These are phyloP conservation scores for Adenanthera pavonina DNA, from an alignment of 306 rosid species.

Conservation along the genomic window DNA sequence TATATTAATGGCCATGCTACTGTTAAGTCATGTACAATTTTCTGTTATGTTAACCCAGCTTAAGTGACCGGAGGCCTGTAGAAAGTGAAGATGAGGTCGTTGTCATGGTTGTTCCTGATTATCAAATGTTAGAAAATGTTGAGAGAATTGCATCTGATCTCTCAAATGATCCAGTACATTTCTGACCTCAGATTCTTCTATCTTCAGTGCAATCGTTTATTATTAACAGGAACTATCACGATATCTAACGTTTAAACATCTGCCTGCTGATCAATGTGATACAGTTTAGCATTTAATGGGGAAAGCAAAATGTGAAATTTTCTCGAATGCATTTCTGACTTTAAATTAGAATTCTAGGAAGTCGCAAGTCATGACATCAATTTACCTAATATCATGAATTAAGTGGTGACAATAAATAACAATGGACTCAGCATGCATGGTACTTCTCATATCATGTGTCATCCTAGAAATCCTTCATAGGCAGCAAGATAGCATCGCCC, in stretches of 20 bases:
- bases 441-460: constrained; percentile 11
- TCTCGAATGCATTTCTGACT: constrained; percentile 10
- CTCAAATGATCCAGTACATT: constrained; percentile 78
- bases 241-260: constrained; percentile 38
- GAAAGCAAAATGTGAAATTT: constrained; percentile 25
- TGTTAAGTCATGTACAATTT: constrained; percentile 5
- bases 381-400: not conserved
- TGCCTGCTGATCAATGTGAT: constrained; percentile 12
- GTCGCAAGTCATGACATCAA: not conserved
- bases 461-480: constrained; percentile 17
- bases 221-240: constrained; percentile 32
- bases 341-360: constrained; percentile 9
- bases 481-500: constrained; percentile 28
- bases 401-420: not conserved
- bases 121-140: constrained; percentile 91
- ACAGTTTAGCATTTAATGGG: constrained; percentile 6
- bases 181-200: constrained; percentile 29
- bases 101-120: constrained; percentile 95
- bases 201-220: constrained; percentile 15
- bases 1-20: constrained; percentile 22
- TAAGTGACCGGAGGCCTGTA: constrained; percentile 89
- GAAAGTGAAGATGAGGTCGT: constrained; percentile 85
- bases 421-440: constrained; percentile 4
- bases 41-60: constrained; percentile 56
- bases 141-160: constrained; percentile 84